Base-by-base conservation (phyloP, 2,329 filamentous ascomycete genomes). In the Trichoderma sp. region DNA sequence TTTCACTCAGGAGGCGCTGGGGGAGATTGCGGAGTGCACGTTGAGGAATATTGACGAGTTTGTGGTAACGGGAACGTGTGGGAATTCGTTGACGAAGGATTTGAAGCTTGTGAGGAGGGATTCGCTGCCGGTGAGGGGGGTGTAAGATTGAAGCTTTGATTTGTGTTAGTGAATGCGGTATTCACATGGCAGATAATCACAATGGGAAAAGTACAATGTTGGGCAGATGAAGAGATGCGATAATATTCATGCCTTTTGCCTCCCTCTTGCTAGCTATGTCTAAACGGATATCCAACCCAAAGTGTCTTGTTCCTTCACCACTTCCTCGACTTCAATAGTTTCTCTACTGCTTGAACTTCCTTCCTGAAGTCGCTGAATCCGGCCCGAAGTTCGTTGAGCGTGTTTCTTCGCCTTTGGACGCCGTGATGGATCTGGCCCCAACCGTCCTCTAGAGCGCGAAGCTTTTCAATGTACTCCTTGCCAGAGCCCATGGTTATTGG, bases 1-100 rank as follows among this genome's bases (percentile, higher is more conserved):
- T 79, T 89, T 91, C 73, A 91, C 89, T 5, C 80, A 85, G 39
- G 89, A 91, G 78, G 89, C 89, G 1, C 78, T 91, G 59, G 79
- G 80, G 8, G 88, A 90, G 78, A 91, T 91, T 73, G 84, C 89
- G 1, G 83, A 85, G 56, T 85, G 82, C 64, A 90, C 88, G 1
- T 73, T 90, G 70, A 77, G 79, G 68, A 91, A 90, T 75, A 74
- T 89, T 4, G 80, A 80, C 32, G 83, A 86, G 70, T 83, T 84
- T 43, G 46, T 46, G 26, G 52, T 11, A 4, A 46, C 16, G 0
- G 74, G 75, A 18, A 75, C 74, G 1, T 83, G 82, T 72, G 74
- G 72, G 66, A 79, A 80, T 61, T 77, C 77, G 43, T 70, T 80
- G 69, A 79, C 76, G 18, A 76, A 74, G 69, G 73, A 76, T 46